Base-by-base conservation (phyloP, 2,329 filamentous ascomycete genomes). In the Dactylella cylindrospora region DNA sequence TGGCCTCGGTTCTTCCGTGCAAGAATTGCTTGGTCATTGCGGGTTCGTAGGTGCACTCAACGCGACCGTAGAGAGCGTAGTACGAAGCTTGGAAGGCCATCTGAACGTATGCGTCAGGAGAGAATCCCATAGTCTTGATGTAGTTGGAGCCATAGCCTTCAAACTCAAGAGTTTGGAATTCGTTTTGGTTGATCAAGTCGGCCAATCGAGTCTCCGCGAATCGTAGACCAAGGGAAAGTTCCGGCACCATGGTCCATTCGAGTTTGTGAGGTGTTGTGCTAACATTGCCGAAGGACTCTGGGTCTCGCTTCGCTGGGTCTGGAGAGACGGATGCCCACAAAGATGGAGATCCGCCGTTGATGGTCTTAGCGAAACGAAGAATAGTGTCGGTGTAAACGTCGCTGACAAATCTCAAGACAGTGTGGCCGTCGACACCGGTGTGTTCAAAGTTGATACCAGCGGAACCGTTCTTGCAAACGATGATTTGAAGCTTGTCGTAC, bases 401-500 rank as follows among this genome's bases (percentile, higher is more conserved):
- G 65, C 90, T 95, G 12, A 93, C 93, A 69, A 98, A 97, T 4
- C 93, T 85, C 47, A 98, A 80, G 17, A 98, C 93, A 0, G 93
- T 98, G 72, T 98, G 93, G 1, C 93, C 93, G 70, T 98, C 93
- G 3, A 98, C 91, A 67, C 93, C 93, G 0, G 93, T 98, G 71
- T 98, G 93, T 73, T 98, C 93, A 70, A 98, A 97, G 75, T 98
- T 98, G 81, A 98, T 97, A 4, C 93, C 93, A 0, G 93, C 93
- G 70, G 89, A 95, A 54, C 93, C 93, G 74, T 97, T 98, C 76
- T 95, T 95, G 79, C 93, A 97, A 44, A 98, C 93, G 50, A 98
- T 97, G 65, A 98, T 96, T 72, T 98, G 93, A 40, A 98, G 79
- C 76, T 98, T 98, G 75, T 98, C 93, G 71, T 98, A 98, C 93